Percentiles rank a stretch among this genome's conserved stretches.
Conservation (phyloP, 2,329 filamentous ascomycete species). For the Periconia sp. region DNA sequence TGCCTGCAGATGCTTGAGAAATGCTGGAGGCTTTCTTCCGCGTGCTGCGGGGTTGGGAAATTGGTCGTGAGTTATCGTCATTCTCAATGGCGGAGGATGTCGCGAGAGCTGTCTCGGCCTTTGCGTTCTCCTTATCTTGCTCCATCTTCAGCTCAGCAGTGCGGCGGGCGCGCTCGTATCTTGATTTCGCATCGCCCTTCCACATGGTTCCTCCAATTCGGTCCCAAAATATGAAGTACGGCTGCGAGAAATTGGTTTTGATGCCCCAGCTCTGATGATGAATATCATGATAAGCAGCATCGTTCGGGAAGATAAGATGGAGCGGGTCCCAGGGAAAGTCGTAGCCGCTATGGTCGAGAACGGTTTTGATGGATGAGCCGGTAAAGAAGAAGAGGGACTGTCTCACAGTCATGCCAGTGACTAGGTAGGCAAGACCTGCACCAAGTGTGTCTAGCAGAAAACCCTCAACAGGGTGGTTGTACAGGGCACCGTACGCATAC, state of each 20-base stretch:
- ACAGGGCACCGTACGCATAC: conserved; percentile 94
- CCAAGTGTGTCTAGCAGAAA: conserved; percentile 92
- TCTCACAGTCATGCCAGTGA: conserved; percentile 80
- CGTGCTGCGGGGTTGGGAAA: conserved; percentile 46
- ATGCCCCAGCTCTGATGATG: conserved; percentile 99
- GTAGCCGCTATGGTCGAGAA: conserved; percentile 97
- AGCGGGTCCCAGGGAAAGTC: conserved; percentile 94
- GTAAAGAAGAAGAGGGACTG: conserved; percentile 91
- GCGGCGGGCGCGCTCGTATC: conserved; percentile 63
- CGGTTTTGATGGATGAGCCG: conserved; percentile 89
- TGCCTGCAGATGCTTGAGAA: conserved; percentile 44
- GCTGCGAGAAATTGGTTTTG: conserved; percentile 91
- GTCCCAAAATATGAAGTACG: conserved; percentile 97
- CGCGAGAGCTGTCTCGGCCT: conserved; percentile 18
- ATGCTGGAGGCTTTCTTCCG: conserved; percentile 50
- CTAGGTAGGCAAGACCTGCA: conserved; percentile 81
- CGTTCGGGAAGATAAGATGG: conserved; percentile 91
- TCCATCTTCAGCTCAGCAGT: conserved; percentile 64
- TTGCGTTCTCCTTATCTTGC: conserved; percentile 48
- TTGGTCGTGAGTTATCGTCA: conserved; percentile 32
- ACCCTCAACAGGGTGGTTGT: conserved; percentile 95
- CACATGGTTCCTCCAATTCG: conserved; percentile 80
- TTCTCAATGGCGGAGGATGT: conserved; percentile 20
- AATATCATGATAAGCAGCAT: conserved; percentile 95
- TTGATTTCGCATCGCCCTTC: conserved; percentile 66